These are phyloP conservation scores for Pythium plurisporium DNA, from an alignment of 352 stramenopile genomes.

Conservation along the genomic window DNA sequence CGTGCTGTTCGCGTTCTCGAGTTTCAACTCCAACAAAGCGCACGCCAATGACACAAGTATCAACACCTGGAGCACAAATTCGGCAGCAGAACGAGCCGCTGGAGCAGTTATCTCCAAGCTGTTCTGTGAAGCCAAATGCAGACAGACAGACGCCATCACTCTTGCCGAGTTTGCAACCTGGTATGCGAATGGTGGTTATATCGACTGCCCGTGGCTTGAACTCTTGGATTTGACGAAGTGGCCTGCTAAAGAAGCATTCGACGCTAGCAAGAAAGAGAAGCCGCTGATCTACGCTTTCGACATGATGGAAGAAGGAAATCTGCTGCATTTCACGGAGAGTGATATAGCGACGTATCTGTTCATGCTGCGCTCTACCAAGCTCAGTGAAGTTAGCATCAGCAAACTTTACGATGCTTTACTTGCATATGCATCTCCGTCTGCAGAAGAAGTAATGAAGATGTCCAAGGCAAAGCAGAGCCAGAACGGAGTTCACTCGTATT, in stretches of 20 bases:
- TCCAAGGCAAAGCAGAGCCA: constrained; percentile 41
- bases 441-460: constrained; percentile 67
- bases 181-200: constrained; percentile 94
- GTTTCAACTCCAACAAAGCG: constrained; percentile 55
- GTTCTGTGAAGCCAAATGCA: constrained; percentile 65
- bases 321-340: constrained; percentile 81
- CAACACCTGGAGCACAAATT: constrained; percentile 72
- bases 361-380: constrained; percentile 76
- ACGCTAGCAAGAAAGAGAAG: constrained; percentile 83
- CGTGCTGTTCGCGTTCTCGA: constrained; percentile 82
- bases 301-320: constrained; percentile 76
- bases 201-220: constrained; percentile 95
- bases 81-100: constrained; percentile 80
- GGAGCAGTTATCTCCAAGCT: constrained; percentile 89
- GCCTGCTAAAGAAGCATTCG: constrained; percentile 84
- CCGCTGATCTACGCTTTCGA: constrained; percentile 84
- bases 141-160: constrained; percentile 74
- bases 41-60: constrained; percentile 59
- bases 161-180: constrained; percentile 95
- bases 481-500: constrained; percentile 48
- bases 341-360: constrained; percentile 86
- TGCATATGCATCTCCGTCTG: constrained; percentile 61
- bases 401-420: constrained; percentile 81
- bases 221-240: constrained; percentile 95
- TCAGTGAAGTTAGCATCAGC: constrained; percentile 60